phyloP scores from a whole-genome alignment of 2,329 filamentous ascomycete genomes.

The Coniosporium tulheliwenetii region DNA sequence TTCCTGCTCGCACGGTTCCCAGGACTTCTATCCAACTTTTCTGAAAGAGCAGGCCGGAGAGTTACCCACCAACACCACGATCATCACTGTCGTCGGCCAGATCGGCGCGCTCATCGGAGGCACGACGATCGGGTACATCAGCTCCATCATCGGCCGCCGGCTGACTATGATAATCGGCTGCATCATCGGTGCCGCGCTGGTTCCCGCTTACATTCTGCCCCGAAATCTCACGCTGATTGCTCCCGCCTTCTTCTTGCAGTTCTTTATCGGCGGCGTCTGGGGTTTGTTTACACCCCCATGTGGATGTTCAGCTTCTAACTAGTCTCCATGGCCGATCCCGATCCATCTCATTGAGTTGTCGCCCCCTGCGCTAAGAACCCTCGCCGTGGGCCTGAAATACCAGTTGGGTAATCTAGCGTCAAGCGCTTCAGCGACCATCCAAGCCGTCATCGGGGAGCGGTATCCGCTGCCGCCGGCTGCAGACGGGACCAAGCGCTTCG shows the following conservation, averaged over 20 bases:
- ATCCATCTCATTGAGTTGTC: constrained; percentile 21
- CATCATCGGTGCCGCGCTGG: constrained; percentile 17
- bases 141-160: constrained; percentile 19
- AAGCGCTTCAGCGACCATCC: constrained; percentile 26
- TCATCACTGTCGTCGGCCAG: constrained; percentile 18
- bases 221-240: constrained; percentile 16
- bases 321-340: constrained; percentile 12
- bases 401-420: constrained; percentile 24
- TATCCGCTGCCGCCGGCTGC: constrained; percentile 19
- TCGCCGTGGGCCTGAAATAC: constrained; percentile 20
- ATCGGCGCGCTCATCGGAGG: constrained; percentile 19
- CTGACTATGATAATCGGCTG: constrained; percentile 18
- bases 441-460: constrained; percentile 24
- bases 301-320: too few species aligned
- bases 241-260: constrained; percentile 20
- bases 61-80: constrained; percentile 14
- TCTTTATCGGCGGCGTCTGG: constrained; percentile 22
- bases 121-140: constrained; percentile 19
- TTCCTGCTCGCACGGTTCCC: constrained; percentile 17
- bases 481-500: constrained; percentile 17
- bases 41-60: constrained; percentile 20
- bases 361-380: constrained; percentile 16
- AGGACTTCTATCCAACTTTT: constrained; percentile 26
- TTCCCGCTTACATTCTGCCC: constrained; percentile 18
- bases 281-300: constrained; percentile 5